These are phyloP conservation scores for Botrytis fragariae DNA, from an alignment of 2,329 filamentous ascomycete genomes.

Conservation along the genomic window DNA sequence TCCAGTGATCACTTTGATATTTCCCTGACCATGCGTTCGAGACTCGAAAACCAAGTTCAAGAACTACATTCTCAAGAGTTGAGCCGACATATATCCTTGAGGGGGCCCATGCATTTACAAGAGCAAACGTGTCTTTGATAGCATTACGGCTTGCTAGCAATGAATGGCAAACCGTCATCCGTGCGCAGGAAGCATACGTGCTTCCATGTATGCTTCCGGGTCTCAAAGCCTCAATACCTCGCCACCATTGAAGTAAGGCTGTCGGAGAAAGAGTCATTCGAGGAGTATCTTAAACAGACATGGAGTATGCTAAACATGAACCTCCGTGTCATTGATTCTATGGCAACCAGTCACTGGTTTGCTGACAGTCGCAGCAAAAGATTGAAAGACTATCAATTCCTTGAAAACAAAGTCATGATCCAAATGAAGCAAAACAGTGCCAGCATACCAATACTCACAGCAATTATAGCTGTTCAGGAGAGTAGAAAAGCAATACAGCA, in stretches of 20 bases:
- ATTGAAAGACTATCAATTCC: background rate
- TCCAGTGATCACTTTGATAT: background rate
- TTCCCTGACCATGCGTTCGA: background rate
- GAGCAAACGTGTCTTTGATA: no score
- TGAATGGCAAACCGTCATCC: background rate
- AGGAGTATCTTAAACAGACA: background rate
- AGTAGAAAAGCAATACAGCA: background rate
- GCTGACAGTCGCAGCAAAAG: rapidly evolving
- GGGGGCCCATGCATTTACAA: no score
- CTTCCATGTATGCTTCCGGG: background rate
- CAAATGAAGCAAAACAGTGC: background rate
- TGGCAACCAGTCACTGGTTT: rapidly evolving
- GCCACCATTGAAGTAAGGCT: background rate
- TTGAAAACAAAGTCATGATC: background rate
- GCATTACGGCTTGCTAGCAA: background rate
- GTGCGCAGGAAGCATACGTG: background rate
- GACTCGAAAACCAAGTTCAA: background rate
- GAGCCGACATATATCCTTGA: no score
- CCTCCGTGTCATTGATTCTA: background rate
- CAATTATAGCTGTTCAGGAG: background rate
- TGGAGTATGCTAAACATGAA: background rate
- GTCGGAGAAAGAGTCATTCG: background rate
- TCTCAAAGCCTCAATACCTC: background rate
- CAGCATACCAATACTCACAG: background rate
- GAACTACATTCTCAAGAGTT: no score